phyloP scores from a whole-genome alignment of 2,329 filamentous ascomycete genomes.

The Curvularia sp. region DNA sequence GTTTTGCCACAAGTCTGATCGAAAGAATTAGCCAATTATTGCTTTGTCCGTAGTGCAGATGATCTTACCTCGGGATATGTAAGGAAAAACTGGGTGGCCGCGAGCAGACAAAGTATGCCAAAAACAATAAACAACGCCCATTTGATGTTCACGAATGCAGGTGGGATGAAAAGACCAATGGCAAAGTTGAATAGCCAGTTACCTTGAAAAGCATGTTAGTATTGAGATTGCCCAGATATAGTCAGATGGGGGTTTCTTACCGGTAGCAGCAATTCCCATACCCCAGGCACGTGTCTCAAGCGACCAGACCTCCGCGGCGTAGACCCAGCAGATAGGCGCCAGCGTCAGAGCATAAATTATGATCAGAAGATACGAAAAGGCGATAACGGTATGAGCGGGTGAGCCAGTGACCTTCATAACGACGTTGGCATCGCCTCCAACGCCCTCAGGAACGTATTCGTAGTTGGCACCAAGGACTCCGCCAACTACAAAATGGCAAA shows the following conservation, averaged over 20 bases:
- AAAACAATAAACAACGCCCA: constrained; percentile 77
- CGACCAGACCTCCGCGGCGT: constrained; percentile 69
- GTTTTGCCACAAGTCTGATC: constrained; percentile 70
- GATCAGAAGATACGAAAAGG: constrained; percentile 76
- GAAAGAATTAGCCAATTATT: background rate
- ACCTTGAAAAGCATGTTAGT: constrained; percentile 26
- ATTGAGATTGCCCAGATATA: constrained; percentile 35
- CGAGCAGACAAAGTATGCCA: constrained; percentile 71
- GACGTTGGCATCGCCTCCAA: constrained; percentile 60
- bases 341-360: constrained; percentile 71
- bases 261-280: constrained; percentile 68
- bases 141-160: constrained; percentile 64
- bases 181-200: constrained; percentile 69
- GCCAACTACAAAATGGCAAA: constrained; percentile 60
- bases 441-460: constrained; percentile 41
- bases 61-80: constrained; percentile 62
- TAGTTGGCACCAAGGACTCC: constrained; percentile 60
- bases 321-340: constrained; percentile 65
- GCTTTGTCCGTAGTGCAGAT: background rate
- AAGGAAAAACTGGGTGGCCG: constrained; percentile 73
- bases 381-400: constrained; percentile 62
- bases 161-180: constrained; percentile 62
- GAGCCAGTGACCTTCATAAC: constrained; percentile 58
- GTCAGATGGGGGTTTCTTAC: constrained; percentile 40
- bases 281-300: constrained; percentile 65